Percentiles rank a stretch among this genome's conserved stretches.
phyloP scores from a whole-genome alignment of 306 rosid species.

The Cucumis melo region DNA sequence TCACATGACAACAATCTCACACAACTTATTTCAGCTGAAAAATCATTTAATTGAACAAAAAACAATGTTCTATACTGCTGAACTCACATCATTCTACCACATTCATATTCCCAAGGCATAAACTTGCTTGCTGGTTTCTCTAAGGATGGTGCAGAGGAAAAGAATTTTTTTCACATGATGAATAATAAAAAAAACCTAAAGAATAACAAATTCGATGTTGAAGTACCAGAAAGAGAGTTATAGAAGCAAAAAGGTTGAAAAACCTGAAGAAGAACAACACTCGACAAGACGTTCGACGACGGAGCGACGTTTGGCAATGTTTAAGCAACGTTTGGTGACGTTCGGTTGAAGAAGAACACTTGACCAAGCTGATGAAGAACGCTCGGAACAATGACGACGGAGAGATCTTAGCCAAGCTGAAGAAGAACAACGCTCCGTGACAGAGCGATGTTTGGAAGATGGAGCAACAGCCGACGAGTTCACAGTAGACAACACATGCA shows the following conservation, averaged over 20 bases:
- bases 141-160: background rate
- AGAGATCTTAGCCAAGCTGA: too few species aligned
- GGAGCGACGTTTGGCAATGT: too few species aligned
- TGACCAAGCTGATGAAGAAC: too few species aligned
- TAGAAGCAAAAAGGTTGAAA: conserved; percentile 83
- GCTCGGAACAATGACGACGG: too few species aligned
- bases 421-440: too few species aligned
- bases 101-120: background rate
- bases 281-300: too few species aligned
- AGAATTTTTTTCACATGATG: background rate
- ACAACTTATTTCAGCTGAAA: background rate
- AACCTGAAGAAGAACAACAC: too few species aligned
- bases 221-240: conserved; percentile 85
- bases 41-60: background rate
- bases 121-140: background rate
- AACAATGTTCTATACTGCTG: background rate
- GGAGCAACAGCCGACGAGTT: too few species aligned
- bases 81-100: background rate
- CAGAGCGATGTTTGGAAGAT: too few species aligned
- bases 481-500: too few species aligned
- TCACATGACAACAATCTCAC: background rate
- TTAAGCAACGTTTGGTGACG: too few species aligned
- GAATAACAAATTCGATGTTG: background rate
- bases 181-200: background rate
- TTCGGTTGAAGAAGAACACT: too few species aligned